These are phyloP conservation scores for Pythium rishiriense DNA, from an alignment of 352 stramenopile genomes.

Conservation along the genomic window DNA sequence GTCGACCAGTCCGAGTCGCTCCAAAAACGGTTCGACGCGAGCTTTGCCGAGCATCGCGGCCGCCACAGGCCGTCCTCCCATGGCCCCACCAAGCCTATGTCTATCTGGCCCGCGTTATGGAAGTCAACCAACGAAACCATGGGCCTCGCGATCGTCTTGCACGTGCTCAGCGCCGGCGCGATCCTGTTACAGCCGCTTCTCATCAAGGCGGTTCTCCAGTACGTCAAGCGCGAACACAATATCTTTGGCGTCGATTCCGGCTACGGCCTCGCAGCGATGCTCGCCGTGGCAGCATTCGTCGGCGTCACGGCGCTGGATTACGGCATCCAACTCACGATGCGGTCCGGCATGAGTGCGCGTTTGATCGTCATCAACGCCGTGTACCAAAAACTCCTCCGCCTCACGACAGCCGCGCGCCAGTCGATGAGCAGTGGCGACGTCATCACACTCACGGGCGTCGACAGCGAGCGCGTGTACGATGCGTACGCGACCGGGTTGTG, in stretches of 20 bases:
- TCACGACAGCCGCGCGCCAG: slow-evolving; percentile 32
- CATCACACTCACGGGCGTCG: slow-evolving; percentile 39
- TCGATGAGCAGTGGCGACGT: slow-evolving; percentile 34
- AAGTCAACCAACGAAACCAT: slow-evolving; percentile 33
- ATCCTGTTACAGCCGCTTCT: slow-evolving; percentile 36
- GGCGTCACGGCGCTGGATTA: slow-evolving; percentile 35
- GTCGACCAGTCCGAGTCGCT: slow-evolving; percentile 28
- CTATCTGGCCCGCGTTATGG: slow-evolving; percentile 25
- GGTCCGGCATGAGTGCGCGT: slow-evolving; percentile 36
- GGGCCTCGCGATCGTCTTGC: slow-evolving; percentile 27
- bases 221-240: slow-evolving; percentile 19
- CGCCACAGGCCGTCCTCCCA: neutral
- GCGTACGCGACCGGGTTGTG: slow-evolving; percentile 32
- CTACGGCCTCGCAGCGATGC: slow-evolving; percentile 30
- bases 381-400: slow-evolving; percentile 37
- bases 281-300: slow-evolving; percentile 33
- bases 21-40: slow-evolving; percentile 26
- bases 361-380: slow-evolving; percentile 39
- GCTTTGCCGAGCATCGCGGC: neutral
- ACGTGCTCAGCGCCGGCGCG: slow-evolving; percentile 29
- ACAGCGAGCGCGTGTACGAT: slow-evolving; percentile 42
- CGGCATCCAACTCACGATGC: slow-evolving; percentile 31
- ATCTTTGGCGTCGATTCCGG: slow-evolving; percentile 23
- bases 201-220: slow-evolving; percentile 38
- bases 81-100: neutral